Base-by-base conservation (phyloP, 2,329 filamentous ascomycete species). In the Xylaria sp. region DNA sequence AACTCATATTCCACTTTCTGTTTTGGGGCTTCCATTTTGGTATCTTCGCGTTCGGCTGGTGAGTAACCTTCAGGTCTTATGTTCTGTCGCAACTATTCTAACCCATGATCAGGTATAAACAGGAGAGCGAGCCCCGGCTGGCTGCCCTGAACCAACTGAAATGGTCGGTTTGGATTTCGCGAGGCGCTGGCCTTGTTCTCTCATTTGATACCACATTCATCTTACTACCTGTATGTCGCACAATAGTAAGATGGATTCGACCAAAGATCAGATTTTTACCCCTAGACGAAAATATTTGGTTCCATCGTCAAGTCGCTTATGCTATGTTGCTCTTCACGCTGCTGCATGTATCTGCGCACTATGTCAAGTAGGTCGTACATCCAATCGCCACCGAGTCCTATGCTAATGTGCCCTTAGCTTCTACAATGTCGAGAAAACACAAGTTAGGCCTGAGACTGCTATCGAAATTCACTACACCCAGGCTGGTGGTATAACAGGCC, bases 231-330 rank as follows among this genome's bases (percentile, higher is more conserved):
- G 97, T 99, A 85, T 99, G 95, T 84, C 88, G 96, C 74, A 98
- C 95, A 68, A 83, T 98, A 37, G 87, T 99, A 78, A 89, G 93
- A 79, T 92, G 89, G 78, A 81, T 98, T 65, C 89, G 96, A 72
- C 96, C 96, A 29, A 97, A 97, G 84, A 82, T 97, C 72, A 88
- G 90, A 80, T 97, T 92, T 84, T 79, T 98, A 13, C 96, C 96
- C 5, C 86, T 99, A n/a, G 96, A 99, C 77, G 96, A 99, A 83
- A 97, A 94, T 68, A 87, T 94, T 73, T 99, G 94, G 94, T 97
- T 99, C 81, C 96, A 99, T 83, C 88, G 95, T 72, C 96, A 99
- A 81, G 88, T 97, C 51, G 95, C 96, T 21, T 99, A 99, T 79
- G 86, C 93, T 0, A 84, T 98, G 83, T 85, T 98, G 2, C 78